phyloP scores from a whole-genome alignment of 225 moss, liverwort and hornwort species.

The Polytrichum formosum region DNA sequence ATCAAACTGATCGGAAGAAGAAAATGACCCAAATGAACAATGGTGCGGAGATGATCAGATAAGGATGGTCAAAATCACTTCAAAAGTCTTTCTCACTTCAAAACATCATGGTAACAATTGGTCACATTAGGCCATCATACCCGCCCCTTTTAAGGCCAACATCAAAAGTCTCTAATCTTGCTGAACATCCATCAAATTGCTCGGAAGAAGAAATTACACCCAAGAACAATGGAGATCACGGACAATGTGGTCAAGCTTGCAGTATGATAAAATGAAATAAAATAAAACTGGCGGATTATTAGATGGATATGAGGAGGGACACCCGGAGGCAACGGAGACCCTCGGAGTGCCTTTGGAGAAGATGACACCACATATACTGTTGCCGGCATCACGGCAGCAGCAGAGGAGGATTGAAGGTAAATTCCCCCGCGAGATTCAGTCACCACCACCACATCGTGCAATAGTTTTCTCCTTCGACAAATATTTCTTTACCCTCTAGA shows the following conservation, averaged over 20 bases:
- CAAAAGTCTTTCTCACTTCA: neutral
- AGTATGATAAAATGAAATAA: neutral
- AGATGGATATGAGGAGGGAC: constrained; percentile 43
- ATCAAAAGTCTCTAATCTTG: neutral
- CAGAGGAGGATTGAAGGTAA: neutral
- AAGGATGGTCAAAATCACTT: neutral
- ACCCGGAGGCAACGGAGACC: constrained; percentile 40
- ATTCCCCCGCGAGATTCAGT: no score
- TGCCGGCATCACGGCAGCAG: constrained; percentile 16
- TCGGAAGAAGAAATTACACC: neutral
- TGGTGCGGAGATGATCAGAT: neutral
- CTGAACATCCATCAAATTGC: neutral
- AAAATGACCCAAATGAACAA: no score
- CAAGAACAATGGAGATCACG: neutral
- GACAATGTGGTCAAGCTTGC: neutral
- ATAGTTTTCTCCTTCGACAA: no score
- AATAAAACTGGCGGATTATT: neutral
- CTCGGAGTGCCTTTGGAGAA: constrained; percentile 24
- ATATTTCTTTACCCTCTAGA: no score
- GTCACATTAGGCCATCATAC: neutral
- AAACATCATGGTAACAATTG: constrained; percentile 1
- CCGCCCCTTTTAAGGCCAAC: no score
- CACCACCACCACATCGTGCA: no score
- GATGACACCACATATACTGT: constrained; percentile 5
- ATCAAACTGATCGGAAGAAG: no score